phyloP scores from a whole-genome alignment of 2,329 filamentous ascomycete species.

The Tolypocladium amazonense region DNA sequence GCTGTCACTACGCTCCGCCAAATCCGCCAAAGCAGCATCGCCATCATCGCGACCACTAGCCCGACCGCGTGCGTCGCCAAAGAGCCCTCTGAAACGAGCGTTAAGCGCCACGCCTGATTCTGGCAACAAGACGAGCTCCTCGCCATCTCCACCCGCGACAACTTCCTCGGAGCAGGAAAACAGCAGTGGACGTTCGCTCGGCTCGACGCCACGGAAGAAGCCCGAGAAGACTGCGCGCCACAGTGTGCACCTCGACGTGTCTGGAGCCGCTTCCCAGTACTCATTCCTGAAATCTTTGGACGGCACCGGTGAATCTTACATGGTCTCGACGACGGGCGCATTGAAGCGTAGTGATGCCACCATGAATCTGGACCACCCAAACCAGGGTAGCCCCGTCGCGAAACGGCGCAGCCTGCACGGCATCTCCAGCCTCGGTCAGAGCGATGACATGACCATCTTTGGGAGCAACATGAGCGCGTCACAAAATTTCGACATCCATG shows the following conservation, averaged over 20 bases:
- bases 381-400: conserved; percentile 73
- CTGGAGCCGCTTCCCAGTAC: conserved; percentile 37
- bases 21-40: conserved; percentile 44
- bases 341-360: conserved; percentile 85
- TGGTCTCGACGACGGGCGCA: conserved; percentile 52
- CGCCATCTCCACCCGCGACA: conserved; percentile 23
- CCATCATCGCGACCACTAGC: conserved; percentile 41
- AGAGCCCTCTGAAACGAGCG: conserved; percentile 71
- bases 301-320: conserved; percentile 21
- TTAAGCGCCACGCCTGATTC: conserved; percentile 60
- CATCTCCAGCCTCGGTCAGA: conserved; percentile 46
- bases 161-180: conserved; percentile 34
- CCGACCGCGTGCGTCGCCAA: conserved; percentile 60
- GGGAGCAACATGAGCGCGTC: conserved; percentile 41
- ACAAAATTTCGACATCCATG: conserved; percentile 40
- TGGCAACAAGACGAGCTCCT: conserved; percentile 52
- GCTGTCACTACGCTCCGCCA: conserved; percentile 53
- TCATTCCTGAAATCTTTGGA: conserved; percentile 42
- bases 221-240: conserved; percentile 39
- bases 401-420: conserved; percentile 85
- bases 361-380: conserved; percentile 75
- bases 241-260: conserved; percentile 47
- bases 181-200: conserved; percentile 23
- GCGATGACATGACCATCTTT: conserved; percentile 64
- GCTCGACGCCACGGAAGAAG: conserved; percentile 11